These are phyloP conservation scores for Trametes sp. DNA, from an alignment of 1,284 basidiomycete species.

Conservation along the genomic window DNA sequence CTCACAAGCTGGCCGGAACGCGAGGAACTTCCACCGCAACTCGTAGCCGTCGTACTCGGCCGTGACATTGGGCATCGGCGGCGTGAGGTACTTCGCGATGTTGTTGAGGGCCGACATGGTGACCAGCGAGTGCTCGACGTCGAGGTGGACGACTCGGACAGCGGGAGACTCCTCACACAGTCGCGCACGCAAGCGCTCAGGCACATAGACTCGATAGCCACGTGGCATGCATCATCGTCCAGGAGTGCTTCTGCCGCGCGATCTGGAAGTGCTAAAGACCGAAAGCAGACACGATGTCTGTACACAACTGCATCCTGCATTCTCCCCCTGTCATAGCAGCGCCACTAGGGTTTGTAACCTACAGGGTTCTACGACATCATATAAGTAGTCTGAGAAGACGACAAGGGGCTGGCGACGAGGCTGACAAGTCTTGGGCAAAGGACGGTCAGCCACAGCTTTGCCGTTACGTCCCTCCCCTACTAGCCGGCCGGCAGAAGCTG, in stretches of 20 bases:
- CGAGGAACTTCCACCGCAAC: slow-evolving; percentile 75
- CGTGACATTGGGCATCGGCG: slow-evolving; percentile 50
- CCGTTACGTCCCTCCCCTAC: not conserved
- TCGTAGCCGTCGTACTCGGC: slow-evolving; percentile 69
- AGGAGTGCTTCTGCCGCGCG: slow-evolving; percentile 10
- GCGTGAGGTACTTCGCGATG: slow-evolving; percentile 30
- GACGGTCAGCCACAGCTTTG: slow-evolving; percentile 6
- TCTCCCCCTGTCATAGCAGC: not conserved
- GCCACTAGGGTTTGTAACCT: not conserved
- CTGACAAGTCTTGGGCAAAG: too few relatives aligned
- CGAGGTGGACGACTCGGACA: slow-evolving; percentile 9
- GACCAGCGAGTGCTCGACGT: slow-evolving; percentile 7
- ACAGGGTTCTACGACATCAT: not conserved
- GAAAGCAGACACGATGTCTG: slow-evolving; percentile 17
- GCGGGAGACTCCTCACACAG: slow-evolving; percentile 5
- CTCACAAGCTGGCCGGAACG: slow-evolving; percentile 83
- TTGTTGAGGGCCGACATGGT: slow-evolving; percentile 29
- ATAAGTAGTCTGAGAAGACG: not conserved
- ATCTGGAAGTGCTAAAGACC: not conserved
- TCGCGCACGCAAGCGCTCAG: slow-evolving; percentile 16
- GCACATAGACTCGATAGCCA: slow-evolving; percentile 22
- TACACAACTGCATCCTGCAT: slow-evolving; percentile 9
- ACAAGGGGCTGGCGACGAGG: not conserved
- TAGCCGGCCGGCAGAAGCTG: not conserved
- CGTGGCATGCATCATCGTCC: slow-evolving; percentile 20